Evolutionary conservation across 495 filamentous ascomycete species (phyloP), one percentile per base, ranked within the genome.

Genomic region (Aspergillus carlsbadensis): DNA sequence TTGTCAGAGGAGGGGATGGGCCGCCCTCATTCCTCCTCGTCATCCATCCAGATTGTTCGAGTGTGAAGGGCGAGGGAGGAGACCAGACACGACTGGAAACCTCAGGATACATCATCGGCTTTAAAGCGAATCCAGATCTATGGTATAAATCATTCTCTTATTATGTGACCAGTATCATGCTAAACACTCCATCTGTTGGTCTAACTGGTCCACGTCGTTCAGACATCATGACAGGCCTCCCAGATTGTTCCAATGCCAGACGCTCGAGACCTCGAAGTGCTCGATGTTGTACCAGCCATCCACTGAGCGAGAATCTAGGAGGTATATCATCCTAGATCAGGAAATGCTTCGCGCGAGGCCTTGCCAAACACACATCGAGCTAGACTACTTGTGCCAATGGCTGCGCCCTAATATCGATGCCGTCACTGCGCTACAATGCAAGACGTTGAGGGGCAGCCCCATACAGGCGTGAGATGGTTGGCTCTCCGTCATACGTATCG

Each of bases 181-280:
- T 18, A 20, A 15, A 41, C 41, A 31, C 20, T 39, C 22, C 36
- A 22, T 24, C 36, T 31, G 7, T 21, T 31, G 35, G 15, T 35
- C 33, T 51, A n/a, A 63, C 61, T 63, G 60, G 64, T 61, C 64
- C 64, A 66, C 64, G 64, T 66, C 21, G 45, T 49, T 50, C 47
- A 50, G 47, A 31, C 37, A 50, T 50, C 47, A 50, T 50, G 36
- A 50, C 47, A 50, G 47, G n/a, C 15, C 5, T 17, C 11, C 13
- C 36, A 39, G 35, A 50, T 37, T 8, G 47, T 50, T 10, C 36
- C 33, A 10, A 39, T 39, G 36, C 36, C 15, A 39, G 36, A 17
- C 15, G 13, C 36, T 39, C 15, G 11, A 36, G 10, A 15, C 21
- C 15, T 31, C 44, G 26, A 26, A 33, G n/a, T n/a, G n/a, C n/a